These are phyloP conservation scores for Apostasia shenzhenica DNA, from an alignment of 106 monocot species.

Conservation along the genomic window DNA sequence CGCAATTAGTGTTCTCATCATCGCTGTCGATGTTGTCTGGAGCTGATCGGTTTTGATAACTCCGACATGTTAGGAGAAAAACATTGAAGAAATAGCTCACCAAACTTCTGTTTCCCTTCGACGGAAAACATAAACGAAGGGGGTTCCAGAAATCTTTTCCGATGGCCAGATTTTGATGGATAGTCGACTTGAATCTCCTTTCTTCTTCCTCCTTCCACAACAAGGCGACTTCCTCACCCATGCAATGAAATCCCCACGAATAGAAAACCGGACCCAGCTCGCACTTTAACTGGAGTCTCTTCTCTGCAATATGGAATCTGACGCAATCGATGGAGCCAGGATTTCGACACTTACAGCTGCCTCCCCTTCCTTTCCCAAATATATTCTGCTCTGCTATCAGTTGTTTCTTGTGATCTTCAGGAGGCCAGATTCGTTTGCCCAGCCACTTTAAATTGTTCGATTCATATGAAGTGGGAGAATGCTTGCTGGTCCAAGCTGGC, in stretches of 20 bases:
- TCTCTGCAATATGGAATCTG: slow-evolving; percentile 82
- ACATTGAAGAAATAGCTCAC: slow-evolving; percentile 96
- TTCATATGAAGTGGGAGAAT: slow-evolving; percentile 10
- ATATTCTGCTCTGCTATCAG: neutral
- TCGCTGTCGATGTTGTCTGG: slow-evolving; percentile 74
- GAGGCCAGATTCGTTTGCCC: slow-evolving; percentile 73
- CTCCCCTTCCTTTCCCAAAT: slow-evolving; percentile 52
- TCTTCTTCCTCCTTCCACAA: slow-evolving; percentile 81
- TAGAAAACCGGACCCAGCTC: slow-evolving; percentile 63
- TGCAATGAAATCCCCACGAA: slow-evolving; percentile 56
- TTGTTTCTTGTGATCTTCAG: slow-evolving; percentile 14
- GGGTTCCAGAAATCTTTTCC: slow-evolving; percentile 45
- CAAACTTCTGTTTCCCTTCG: slow-evolving; percentile 33
- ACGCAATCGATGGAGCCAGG: slow-evolving; percentile 62
- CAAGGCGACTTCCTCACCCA: slow-evolving; percentile 94
- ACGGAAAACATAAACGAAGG: slow-evolving; percentile 35
- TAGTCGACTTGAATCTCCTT: slow-evolving; percentile 46
- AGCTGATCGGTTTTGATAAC: slow-evolving; percentile 74
- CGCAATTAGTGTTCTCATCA: slow-evolving; percentile 66
- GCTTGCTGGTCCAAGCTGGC: slow-evolving; percentile 30
- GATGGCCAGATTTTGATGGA: slow-evolving; percentile 18
- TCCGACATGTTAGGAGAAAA: slow-evolving; percentile 53
- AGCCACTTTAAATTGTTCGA: slow-evolving; percentile 56
- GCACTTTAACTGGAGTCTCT: slow-evolving; percentile 46
- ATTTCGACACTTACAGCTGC: slow-evolving; percentile 30